Conservation (phyloP, 345 rosid genomes). For the Boechera stricta region DNA sequence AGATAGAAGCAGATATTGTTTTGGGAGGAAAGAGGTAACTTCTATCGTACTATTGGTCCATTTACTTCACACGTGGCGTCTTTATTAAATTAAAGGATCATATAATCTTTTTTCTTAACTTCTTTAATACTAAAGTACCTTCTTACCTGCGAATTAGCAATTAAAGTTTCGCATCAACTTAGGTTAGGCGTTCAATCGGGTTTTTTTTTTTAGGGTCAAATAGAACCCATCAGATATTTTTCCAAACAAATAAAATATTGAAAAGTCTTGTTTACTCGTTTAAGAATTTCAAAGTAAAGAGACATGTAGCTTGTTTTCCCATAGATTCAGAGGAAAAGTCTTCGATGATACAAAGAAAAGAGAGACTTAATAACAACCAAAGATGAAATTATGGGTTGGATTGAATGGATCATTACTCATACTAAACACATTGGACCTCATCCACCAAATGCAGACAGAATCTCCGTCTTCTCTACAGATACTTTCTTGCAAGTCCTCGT, state of each 20-base stretch:
- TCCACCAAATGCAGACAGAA: neutral
- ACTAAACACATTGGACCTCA: neutral
- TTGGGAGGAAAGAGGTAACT: constrained; percentile 22
- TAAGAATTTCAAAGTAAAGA: neutral
- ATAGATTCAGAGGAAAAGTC: constrained; percentile 10
- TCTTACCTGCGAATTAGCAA: constrained; percentile 9
- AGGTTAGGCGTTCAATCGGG: neutral
- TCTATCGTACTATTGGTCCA: constrained; percentile 29
- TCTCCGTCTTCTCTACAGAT: constrained; percentile 53
- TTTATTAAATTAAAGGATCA: neutral
- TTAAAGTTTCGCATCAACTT: neutral
- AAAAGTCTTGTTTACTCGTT: neutral
- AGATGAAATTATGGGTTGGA: neutral
- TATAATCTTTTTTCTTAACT: neutral
- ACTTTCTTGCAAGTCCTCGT: constrained; percentile 92
- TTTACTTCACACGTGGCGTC: constrained; percentile 19
- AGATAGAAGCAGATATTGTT: neutral
- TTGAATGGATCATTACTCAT: neutral
- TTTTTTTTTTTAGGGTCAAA: neutral
- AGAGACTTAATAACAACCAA: neutral
- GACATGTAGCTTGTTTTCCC: neutral
- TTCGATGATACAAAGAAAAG: neutral
- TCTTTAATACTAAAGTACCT: constrained; percentile 3
- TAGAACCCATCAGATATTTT: neutral
- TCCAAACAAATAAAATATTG: too few relatives aligned